phyloP scores from a whole-genome alignment of 306 rosid genomes.

The Vigna angularis region DNA sequence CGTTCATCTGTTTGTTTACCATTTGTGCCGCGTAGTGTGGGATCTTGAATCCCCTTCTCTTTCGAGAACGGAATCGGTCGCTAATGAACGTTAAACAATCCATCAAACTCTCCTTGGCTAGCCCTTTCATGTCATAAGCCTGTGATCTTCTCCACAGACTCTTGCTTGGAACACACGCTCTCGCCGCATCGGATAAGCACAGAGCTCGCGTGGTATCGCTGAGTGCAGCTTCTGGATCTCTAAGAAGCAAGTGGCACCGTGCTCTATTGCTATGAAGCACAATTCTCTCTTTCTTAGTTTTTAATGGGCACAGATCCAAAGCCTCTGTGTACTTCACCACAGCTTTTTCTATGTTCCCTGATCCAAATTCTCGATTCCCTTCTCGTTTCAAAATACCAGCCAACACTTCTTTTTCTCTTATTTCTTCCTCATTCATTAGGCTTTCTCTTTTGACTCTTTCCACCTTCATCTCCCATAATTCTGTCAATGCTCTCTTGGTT shows the following conservation, averaged over 20 bases:
- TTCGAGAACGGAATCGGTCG: conserved; percentile 37
- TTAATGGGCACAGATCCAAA: conserved; percentile 54
- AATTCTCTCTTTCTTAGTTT: conserved; percentile 24
- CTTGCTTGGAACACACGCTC: no score
- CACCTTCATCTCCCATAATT: conserved; percentile 74
- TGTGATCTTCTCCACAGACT: no score
- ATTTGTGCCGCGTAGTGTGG: no score
- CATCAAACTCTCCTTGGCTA: conserved; percentile 67
- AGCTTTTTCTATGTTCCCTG: conserved; percentile 61
- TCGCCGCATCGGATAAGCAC: no score
- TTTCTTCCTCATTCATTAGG: conserved; percentile 54
- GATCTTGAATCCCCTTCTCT: conserved; percentile 27
- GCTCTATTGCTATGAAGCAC: no score
- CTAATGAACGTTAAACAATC: conserved; percentile 59
- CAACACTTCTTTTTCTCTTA: conserved; percentile 51
- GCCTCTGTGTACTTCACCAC: conserved; percentile 65
- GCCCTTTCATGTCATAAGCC: conserved; percentile 49
- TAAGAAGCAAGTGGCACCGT: no score
- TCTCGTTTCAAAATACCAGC: conserved; percentile 50
- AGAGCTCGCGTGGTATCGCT: no score
- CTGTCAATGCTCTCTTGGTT: conserved; percentile 54
- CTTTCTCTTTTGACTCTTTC: conserved; percentile 67
- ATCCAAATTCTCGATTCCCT: conserved; percentile 58
- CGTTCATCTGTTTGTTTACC: conserved; percentile 45
- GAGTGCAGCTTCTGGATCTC: no score